Conservation (phyloP, 176 grass and related monocot species). For the Paspalum vaginatum region DNA sequence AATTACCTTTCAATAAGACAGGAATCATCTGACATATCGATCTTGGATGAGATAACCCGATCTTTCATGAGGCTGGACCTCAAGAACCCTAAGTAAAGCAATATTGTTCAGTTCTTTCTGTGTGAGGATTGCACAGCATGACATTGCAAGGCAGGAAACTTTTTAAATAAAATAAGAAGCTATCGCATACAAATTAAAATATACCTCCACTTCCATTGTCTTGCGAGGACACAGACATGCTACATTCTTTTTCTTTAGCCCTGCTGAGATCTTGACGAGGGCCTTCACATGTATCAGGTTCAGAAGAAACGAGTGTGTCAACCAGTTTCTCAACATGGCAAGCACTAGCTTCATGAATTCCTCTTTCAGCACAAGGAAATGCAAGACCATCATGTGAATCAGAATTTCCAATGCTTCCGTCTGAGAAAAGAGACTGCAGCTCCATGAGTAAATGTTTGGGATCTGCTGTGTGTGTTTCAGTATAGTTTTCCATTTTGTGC, state of each 20-base stretch:
- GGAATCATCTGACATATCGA: neutral
- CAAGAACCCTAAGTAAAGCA: slow-evolving; percentile 14
- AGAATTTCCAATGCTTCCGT: neutral
- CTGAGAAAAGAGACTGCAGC: neutral
- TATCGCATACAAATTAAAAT: neutral
- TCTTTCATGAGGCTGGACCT: neutral
- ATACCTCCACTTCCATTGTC: slow-evolving; percentile 34
- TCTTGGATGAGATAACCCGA: neutral
- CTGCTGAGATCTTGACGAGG: slow-evolving; percentile 27
- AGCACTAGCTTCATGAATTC: neutral
- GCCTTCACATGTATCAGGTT: slow-evolving; percentile 25
- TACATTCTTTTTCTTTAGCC: slow-evolving; percentile 11
- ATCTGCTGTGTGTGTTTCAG: slow-evolving; percentile 30
- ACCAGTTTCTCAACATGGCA: neutral
- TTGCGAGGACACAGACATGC: neutral
- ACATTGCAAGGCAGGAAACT: neutral
- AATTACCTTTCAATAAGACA: slow-evolving; percentile 35
- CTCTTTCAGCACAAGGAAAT: slow-evolving; percentile 4
- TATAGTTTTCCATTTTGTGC: neutral
- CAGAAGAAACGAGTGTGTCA: slow-evolving; percentile 20
- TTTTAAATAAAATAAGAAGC: neutral
- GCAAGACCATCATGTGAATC: neutral
- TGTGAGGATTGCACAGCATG: neutral
- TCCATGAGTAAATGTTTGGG: slow-evolving; percentile 24
- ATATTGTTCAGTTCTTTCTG: slow-evolving; percentile 13